Evolutionary conservation across 2,329 filamentous ascomycete species (phyloP).

Genomic region (Cladophialophora yegresii): DNA sequence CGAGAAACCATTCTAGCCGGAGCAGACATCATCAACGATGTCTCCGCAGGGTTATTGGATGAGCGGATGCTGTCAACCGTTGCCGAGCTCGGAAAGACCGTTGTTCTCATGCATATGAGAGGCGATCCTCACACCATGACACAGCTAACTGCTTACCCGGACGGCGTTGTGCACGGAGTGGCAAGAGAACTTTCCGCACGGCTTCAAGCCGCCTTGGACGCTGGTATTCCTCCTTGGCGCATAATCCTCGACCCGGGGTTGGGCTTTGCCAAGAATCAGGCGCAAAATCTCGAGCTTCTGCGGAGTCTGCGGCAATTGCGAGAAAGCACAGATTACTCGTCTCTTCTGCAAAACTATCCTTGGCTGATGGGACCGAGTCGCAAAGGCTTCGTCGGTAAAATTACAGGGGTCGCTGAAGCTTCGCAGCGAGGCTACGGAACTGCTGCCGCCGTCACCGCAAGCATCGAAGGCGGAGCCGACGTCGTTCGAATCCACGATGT

Average conservation of each 20-base stretch:
- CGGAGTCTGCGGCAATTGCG: constrained; percentile 66
- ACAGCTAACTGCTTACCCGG: constrained; percentile 66
- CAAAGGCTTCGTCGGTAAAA: constrained; percentile 81
- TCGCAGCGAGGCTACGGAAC: constrained; percentile 79
- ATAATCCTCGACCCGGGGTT: constrained; percentile 93
- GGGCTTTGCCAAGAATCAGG: constrained; percentile 83
- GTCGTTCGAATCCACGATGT: constrained; percentile 92
- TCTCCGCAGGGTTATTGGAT: constrained; percentile 80
- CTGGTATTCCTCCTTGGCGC: constrained; percentile 86
- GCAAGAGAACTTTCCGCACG: constrained; percentile 68
- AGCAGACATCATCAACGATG: constrained; percentile 92
- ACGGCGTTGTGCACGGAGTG: constrained; percentile 66
- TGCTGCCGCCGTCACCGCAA: constrained; percentile 81
- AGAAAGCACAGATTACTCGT: constrained; percentile 64
- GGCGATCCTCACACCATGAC: constrained; percentile 83
- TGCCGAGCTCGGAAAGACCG: constrained; percentile 73
- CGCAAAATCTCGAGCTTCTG: constrained; percentile 80
- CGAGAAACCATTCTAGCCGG: constrained; percentile 73
- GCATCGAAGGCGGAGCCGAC: constrained; percentile 83
- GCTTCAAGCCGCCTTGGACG: constrained; percentile 72
- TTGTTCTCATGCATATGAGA: constrained; percentile 91
- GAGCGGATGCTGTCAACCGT: constrained; percentile 78
- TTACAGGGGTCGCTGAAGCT: constrained; percentile 74
- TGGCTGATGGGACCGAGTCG: constrained; percentile 89
- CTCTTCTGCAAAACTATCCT: constrained; percentile 65